phyloP scores from a whole-genome alignment of 495 filamentous ascomycete species.

The Tuber aestivum region DNA sequence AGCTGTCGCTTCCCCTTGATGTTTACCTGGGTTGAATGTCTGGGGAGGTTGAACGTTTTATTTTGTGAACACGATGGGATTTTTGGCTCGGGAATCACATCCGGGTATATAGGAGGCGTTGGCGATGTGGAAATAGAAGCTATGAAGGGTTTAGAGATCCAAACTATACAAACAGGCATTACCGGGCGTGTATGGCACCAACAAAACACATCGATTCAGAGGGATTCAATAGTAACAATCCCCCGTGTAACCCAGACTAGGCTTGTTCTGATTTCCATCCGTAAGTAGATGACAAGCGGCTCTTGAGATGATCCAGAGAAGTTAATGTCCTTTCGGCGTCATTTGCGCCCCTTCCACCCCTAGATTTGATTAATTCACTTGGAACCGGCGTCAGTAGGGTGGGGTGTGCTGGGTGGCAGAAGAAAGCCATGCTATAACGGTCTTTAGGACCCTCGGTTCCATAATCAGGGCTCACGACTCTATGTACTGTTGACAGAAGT shows the following conservation, averaged over 20 bases:
- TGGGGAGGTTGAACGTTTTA: background rate
- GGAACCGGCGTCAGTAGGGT: slow-evolving; percentile 70
- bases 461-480: slow-evolving; percentile 69
- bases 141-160: background rate
- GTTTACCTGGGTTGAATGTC: background rate
- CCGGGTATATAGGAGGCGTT: background rate
- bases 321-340: slow-evolving; percentile 59
- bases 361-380: slow-evolving; percentile 53
- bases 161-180: background rate
- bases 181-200: background rate
- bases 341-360: slow-evolving; percentile 43
- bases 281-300: slow-evolving; percentile 71
- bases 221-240: background rate
- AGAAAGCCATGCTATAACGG: slow-evolving; percentile 83
- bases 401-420: slow-evolving; percentile 75
- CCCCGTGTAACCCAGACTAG: background rate
- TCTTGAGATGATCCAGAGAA: slow-evolving; percentile 74
- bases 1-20: background rate
- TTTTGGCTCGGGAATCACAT: background rate
- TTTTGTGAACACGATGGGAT: background rate
- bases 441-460: slow-evolving; percentile 50
- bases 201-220: background rate
- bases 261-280: slow-evolving; percentile 29
- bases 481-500: slow-evolving; percentile 76
- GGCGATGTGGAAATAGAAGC: background rate